Percentiles rank a stretch among this genome's conserved stretches.
Evolutionary conservation across 306 rosid genomes (phyloP).

Genomic region (Adenanthera pavonina): DNA sequence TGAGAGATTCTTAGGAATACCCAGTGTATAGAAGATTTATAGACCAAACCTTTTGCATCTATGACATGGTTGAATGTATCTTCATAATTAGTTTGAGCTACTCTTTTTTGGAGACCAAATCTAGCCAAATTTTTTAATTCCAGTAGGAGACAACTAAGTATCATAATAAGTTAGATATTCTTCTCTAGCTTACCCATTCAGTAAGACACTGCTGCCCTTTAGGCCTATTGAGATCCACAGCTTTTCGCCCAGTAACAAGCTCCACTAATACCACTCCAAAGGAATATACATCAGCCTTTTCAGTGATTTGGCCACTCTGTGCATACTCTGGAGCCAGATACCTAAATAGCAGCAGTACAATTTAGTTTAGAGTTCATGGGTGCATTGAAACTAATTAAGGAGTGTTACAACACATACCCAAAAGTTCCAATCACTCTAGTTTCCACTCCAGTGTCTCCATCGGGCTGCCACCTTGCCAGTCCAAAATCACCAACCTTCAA

Average conservation of each 20-base stretch:
- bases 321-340: constrained; percentile 99
- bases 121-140: background rate
- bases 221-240: constrained; percentile 88
- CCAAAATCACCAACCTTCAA: constrained; percentile 98
- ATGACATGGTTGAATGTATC: no score
- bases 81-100: no score
- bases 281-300: constrained; percentile 96
- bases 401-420: constrained; percentile 59
- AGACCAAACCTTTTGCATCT: background rate
- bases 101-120: background rate
- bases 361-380: constrained; percentile 31
- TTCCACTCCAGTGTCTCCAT: constrained; percentile 91
- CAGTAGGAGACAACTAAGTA: constrained; percentile 1
- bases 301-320: constrained; percentile 98
- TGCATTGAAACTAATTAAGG: background rate
- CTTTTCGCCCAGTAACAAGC: constrained; percentile 91
- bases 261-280: constrained; percentile 96
- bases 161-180: background rate
- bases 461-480: constrained; percentile 99
- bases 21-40: background rate
- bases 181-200: constrained; percentile 78
- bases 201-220: constrained; percentile 99
- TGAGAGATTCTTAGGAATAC: background rate
- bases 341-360: constrained; percentile 49
- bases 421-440: constrained; percentile 98